Evolutionary conservation across 805 yeast species (phyloP).

Genomic region (Saccharomycopsis sp.): DNA sequence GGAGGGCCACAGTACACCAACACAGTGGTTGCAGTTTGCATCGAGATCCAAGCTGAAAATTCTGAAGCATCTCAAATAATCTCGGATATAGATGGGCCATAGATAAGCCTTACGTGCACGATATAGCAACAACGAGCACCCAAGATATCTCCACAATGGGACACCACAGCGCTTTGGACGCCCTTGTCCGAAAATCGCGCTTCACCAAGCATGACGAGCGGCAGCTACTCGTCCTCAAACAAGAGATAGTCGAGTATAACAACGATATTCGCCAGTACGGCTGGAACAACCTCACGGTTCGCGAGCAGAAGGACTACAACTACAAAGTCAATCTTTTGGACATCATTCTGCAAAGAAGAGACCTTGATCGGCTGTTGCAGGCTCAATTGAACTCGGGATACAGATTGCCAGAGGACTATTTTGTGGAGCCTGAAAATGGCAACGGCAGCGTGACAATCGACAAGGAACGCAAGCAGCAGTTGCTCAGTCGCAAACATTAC

Average conservation of each 20-base stretch:
- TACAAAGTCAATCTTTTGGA: slow-evolving; percentile 44
- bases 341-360: slow-evolving; percentile 36
- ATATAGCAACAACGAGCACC: no score
- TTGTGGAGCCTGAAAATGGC: slow-evolving; percentile 38
- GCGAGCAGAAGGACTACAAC: slow-evolving; percentile 45
- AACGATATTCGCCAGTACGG: slow-evolving; percentile 44
- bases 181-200: slow-evolving; percentile 15
- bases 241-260: slow-evolving; percentile 44
- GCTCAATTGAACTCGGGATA: slow-evolving; percentile 31
- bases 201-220: slow-evolving; percentile 14
- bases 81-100: no score
- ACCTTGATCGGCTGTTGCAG: slow-evolving; percentile 25
- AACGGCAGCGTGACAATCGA: slow-evolving; percentile 34
- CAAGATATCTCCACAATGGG: no score
- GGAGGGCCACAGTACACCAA: background rate
- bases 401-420: slow-evolving; percentile 49
- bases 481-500: slow-evolving; percentile 34
- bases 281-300: slow-evolving; percentile 42
- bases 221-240: slow-evolving; percentile 15
- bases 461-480: slow-evolving; percentile 45
- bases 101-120: no score
- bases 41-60: no score
- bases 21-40: no score
- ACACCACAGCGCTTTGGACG: background rate
- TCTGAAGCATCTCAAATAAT: no score